phyloP scores from a whole-genome alignment of 495 filamentous ascomycete genomes.

The Trichocladium uniseriatum region DNA sequence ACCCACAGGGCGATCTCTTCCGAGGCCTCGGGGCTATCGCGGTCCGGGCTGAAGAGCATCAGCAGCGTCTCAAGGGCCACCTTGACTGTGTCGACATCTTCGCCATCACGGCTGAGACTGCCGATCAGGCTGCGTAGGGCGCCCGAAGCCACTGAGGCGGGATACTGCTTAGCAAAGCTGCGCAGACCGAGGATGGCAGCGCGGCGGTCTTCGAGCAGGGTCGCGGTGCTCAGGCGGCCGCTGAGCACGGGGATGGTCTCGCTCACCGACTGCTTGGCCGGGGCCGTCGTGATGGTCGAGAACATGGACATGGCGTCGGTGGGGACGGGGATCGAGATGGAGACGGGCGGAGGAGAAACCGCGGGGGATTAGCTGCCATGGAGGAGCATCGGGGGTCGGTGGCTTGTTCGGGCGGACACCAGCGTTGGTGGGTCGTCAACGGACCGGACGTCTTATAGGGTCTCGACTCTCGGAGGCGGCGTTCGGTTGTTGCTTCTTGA shows the following conservation, averaged over 20 bases:
- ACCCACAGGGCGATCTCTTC: constrained; percentile 96
- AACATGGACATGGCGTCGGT: constrained; percentile 54
- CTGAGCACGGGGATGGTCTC: constrained; percentile 87
- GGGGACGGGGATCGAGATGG: too few species aligned
- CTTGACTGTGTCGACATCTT: constrained; percentile 95
- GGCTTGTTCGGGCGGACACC: neutral
- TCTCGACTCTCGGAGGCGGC: too few species aligned
- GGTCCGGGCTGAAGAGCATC: constrained; percentile 68
- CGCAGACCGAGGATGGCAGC: constrained; percentile 86
- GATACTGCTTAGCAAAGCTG: constrained; percentile 92
- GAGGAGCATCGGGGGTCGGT: constrained; percentile 6
- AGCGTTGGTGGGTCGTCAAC: too few species aligned
- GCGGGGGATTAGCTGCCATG: constrained; percentile 12
- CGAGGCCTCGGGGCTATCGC: constrained; percentile 72
- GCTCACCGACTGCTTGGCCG: constrained; percentile 89
- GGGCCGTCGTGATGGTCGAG: constrained; percentile 73
- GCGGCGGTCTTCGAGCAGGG: constrained; percentile 85
- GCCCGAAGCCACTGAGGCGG: constrained; percentile 91
- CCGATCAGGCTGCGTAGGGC: constrained; percentile 77
- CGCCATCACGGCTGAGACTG: constrained; percentile 74
- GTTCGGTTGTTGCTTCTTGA: too few species aligned
- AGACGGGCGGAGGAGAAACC: neutral
- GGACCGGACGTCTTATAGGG: too few species aligned
- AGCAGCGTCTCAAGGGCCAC: constrained; percentile 88
- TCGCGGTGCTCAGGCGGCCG: constrained; percentile 75